Evolutionary conservation across 768 basidiomycete species (phyloP).

Genomic region (Trametes cubensis): DNA sequence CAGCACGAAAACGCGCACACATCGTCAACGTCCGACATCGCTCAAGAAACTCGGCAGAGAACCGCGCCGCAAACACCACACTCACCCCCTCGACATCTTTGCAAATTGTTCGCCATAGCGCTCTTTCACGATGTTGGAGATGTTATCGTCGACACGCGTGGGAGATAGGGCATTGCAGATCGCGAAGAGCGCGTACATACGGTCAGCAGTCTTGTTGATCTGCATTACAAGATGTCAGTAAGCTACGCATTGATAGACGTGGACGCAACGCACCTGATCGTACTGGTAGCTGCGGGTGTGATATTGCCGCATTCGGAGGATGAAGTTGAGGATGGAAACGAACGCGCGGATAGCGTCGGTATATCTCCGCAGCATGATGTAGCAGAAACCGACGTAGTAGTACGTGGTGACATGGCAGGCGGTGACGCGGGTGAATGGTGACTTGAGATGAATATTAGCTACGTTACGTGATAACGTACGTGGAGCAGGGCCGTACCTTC

Average conservation of each 20-base stretch:
- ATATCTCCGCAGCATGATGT: slow-evolving; percentile 92
- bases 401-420: slow-evolving; percentile 96
- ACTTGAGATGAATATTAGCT: slow-evolving; percentile 39
- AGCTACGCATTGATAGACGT: not conserved
- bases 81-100: slow-evolving; percentile 84
- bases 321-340: slow-evolving; percentile 91
- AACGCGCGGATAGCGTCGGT: slow-evolving; percentile 95
- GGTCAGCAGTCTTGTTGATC: slow-evolving; percentile 97
- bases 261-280: slow-evolving; percentile 67
- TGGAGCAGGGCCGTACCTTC: slow-evolving; percentile 52
- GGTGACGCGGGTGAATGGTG: slow-evolving; percentile 91
- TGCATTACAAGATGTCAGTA: slow-evolving; percentile 33
- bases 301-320: slow-evolving; percentile 94
- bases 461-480: not conserved
- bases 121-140: slow-evolving; percentile 91
- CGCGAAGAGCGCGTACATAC: slow-evolving; percentile 96
- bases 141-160: slow-evolving; percentile 90
- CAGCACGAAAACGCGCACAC: not conserved
- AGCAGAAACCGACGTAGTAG: slow-evolving; percentile 97
- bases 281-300: slow-evolving; percentile 97
- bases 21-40: not conserved
- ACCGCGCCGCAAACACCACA: slow-evolving; percentile 19
- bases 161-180: slow-evolving; percentile 93
- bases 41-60: not conserved
- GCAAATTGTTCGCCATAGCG: slow-evolving; percentile 89